These are phyloP conservation scores for Wallacemonas rigidus DNA, from an alignment of 208 protist genomes.

Conservation along the genomic window DNA sequence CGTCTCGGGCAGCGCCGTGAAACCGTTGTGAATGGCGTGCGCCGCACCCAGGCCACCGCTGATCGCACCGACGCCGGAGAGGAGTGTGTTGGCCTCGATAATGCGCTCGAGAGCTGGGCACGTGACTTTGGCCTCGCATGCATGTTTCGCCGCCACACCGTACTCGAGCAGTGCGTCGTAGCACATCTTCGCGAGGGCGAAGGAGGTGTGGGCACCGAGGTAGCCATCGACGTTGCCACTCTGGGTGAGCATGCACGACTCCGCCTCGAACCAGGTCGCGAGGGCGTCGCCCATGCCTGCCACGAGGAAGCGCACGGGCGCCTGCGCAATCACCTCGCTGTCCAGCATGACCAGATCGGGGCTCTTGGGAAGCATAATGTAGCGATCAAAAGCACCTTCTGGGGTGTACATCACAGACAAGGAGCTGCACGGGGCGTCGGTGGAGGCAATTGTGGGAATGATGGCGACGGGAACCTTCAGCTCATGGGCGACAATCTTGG, in stretches of 20 bases:
- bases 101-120: slow-evolving; percentile 35
- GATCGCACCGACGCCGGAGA: slow-evolving; percentile 33
- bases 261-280: slow-evolving; percentile 33
- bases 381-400: slow-evolving; percentile 29
- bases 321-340: slow-evolving; percentile 29
- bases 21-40: slow-evolving; percentile 41
- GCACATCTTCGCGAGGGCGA: slow-evolving; percentile 35
- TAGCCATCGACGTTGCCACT: slow-evolving; percentile 29
- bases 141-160: slow-evolving; percentile 28
- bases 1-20: slow-evolving; percentile 23
- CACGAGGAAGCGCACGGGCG: slow-evolving; percentile 36
- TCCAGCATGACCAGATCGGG: slow-evolving; percentile 37
- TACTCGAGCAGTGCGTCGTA: slow-evolving; percentile 32
- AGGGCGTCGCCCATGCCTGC: slow-evolving; percentile 40
- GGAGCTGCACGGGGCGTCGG: slow-evolving; percentile 36
- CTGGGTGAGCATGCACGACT: slow-evolving; percentile 25
- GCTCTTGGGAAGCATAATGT: slow-evolving; percentile 31
- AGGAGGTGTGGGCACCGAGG: slow-evolving; percentile 31
- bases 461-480: slow-evolving; percentile 26
- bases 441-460: slow-evolving; percentile 31
- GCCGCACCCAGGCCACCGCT: slow-evolving; percentile 29
- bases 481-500: slow-evolving; percentile 31
- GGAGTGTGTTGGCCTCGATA: slow-evolving; percentile 38
- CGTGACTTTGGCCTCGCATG: slow-evolving; percentile 30
- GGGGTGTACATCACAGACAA: slow-evolving; percentile 30